Conservation (phyloP, 2,329 filamentous ascomycete genomes). For the Thelonectria rubi region DNA sequence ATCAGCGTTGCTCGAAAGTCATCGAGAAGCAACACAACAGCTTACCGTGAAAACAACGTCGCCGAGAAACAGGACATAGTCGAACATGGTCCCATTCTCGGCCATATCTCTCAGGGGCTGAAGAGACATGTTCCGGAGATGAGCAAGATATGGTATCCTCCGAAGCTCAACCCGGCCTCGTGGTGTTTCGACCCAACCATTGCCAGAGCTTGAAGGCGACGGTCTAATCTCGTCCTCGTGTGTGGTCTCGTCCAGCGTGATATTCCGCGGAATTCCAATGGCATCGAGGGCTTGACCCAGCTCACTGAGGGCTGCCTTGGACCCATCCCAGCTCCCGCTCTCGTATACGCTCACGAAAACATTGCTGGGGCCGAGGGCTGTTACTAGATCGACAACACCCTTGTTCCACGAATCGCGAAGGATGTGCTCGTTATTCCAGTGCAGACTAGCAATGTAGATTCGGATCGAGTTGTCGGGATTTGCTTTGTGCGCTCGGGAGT, state of each 20-base stretch:
- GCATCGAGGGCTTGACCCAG: constrained; percentile 62
- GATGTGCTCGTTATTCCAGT: constrained; percentile 71
- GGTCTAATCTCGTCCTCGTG: constrained; percentile 63
- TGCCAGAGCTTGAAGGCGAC: constrained; percentile 44
- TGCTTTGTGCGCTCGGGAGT: not conserved
- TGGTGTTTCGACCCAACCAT: constrained; percentile 70
- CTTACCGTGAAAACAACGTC: constrained; percentile 67
- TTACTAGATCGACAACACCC: constrained; percentile 64
- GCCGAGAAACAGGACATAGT: constrained; percentile 68
- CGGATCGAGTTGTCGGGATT: constrained; percentile 28
- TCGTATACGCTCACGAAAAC: constrained; percentile 73
- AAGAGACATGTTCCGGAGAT: constrained; percentile 70
- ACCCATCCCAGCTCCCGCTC: constrained; percentile 73
- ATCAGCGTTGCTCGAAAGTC: not conserved
- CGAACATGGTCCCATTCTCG: constrained; percentile 57
- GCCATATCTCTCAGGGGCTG: constrained; percentile 62
- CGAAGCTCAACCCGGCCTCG: constrained; percentile 62
- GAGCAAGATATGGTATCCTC: constrained; percentile 73
- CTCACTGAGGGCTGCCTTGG: constrained; percentile 66
- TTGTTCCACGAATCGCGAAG: constrained; percentile 69
- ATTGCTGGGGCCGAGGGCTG: constrained; percentile 67
- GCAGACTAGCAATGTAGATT: constrained; percentile 73
- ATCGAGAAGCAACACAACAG: not conserved
- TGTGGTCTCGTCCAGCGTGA: constrained; percentile 65
- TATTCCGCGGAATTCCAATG: constrained; percentile 60